Evolutionary conservation across 495 filamentous ascomycete genomes (phyloP).

Genomic region (Daldinia caldariorum): DNA sequence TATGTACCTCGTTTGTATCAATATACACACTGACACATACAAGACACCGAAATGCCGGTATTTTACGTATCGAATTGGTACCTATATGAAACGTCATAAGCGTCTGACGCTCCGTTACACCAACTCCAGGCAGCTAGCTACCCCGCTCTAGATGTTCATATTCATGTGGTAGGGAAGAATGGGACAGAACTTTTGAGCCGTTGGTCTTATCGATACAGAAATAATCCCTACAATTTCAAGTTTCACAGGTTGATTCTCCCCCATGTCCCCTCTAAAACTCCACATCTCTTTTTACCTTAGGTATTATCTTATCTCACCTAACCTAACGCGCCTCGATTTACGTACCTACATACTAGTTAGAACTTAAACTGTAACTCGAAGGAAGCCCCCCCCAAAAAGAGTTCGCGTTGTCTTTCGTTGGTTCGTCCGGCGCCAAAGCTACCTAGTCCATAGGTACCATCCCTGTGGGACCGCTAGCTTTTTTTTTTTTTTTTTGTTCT

Average conservation of each 20-base stretch:
- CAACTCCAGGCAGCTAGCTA: not conserved
- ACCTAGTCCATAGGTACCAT: not conserved
- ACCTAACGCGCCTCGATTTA: not conserved
- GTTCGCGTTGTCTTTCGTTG: no score
- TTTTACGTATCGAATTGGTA: no score
- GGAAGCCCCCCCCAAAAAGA: no score
- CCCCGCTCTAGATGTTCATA: conserved; percentile 4
- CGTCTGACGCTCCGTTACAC: not conserved
- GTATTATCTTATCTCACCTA: not conserved
- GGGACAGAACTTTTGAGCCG: not conserved
- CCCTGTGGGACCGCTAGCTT: not conserved
- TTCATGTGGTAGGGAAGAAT: not conserved
- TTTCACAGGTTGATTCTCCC: not conserved
- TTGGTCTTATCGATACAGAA: conserved; percentile 4
- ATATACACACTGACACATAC: no score
- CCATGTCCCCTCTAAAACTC: not conserved
- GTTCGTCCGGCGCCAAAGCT: no score
- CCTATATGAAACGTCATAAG: no score
- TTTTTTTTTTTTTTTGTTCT: not conserved
- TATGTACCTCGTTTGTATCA: no score
- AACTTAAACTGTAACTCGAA: no score
- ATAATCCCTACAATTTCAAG: no score
- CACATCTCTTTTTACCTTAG: not conserved
- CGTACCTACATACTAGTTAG: no score
- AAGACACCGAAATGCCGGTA: no score